A percentile compares a stretch with the other conserved stretches of the same genome.
Conservation (phyloP, 495 filamentous ascomycete genomes). For the Aeminium ludgeri region DNA sequence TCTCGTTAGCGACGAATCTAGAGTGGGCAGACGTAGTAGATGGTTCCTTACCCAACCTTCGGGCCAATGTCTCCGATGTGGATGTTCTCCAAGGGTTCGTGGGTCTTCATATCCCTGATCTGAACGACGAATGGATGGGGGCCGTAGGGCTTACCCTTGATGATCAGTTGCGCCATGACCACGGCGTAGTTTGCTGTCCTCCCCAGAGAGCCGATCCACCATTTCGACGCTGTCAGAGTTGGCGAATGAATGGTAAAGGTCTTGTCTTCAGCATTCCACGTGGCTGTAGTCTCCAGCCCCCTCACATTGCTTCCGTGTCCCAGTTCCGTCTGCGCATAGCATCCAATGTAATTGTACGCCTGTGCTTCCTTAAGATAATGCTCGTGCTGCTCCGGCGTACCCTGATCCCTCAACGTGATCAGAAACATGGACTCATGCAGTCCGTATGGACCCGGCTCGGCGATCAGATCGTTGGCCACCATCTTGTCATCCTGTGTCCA, state of each 20-base stretch:
- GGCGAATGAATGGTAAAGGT: conserved; percentile 56
- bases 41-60: conserved; percentile 36
- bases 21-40: not conserved
- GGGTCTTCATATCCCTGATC: conserved; percentile 51
- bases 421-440: conserved; percentile 54
- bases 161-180: conserved; percentile 55
- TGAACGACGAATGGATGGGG: conserved; percentile 65
- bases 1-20: not conserved
- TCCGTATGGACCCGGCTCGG: conserved; percentile 50
- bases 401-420: conserved; percentile 53
- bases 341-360: conserved; percentile 52
- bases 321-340: conserved; percentile 62
- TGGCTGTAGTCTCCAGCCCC: conserved; percentile 57
- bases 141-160: conserved; percentile 45
- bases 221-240: conserved; percentile 50
- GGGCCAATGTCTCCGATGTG: conserved; percentile 54
- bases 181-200: conserved; percentile 57
- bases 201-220: conserved; percentile 65
- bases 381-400: conserved; percentile 50
- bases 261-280: conserved; percentile 48
- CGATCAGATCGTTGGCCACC: conserved; percentile 42
- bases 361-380: conserved; percentile 47
- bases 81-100: conserved; percentile 51
- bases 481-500: conserved; percentile 48
- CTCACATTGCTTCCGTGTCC: conserved; percentile 62